These are phyloP conservation scores for Colletotrichum sp. DNA, from an alignment of 2,329 filamentous ascomycete species.

Conservation along the genomic window DNA sequence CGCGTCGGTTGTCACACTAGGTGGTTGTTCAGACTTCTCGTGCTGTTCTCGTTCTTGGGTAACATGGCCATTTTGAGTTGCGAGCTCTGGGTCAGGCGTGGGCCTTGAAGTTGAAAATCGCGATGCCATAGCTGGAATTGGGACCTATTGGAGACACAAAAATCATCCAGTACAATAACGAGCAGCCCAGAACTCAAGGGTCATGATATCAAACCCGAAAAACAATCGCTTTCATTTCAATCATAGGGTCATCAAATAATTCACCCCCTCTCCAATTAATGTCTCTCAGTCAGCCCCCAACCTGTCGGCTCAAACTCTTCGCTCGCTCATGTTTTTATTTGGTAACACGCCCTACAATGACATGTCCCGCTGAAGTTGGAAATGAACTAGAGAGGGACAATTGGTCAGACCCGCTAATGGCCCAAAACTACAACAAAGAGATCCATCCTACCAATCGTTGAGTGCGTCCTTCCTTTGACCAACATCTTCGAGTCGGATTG, in stretches of 20 bases:
- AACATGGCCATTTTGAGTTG: fast-evolving
- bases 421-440: not conserved
- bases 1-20: not conserved
- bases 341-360: not conserved
- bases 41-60: not conserved
- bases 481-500: not conserved
- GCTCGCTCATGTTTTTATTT: not conserved
- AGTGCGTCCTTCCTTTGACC: not conserved
- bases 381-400: not conserved
- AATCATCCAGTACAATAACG: not conserved
- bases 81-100: not conserved
- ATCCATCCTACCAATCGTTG: not conserved
- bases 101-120: not conserved
- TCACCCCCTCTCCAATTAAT: not conserved
- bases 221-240: fast-evolving
- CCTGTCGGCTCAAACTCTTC: not conserved
- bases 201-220: not conserved
- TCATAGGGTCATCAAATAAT: not conserved
- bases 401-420: not conserved
- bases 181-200: fast-evolving
- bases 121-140: fast-evolving
- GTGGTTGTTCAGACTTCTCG: not conserved
- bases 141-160: fast-evolving
- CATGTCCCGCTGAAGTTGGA: not conserved
- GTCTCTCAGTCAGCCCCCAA: not conserved